Conservation (phyloP, 108 stramenopile species). For the Pseudonitzschia multiseries region DNA sequence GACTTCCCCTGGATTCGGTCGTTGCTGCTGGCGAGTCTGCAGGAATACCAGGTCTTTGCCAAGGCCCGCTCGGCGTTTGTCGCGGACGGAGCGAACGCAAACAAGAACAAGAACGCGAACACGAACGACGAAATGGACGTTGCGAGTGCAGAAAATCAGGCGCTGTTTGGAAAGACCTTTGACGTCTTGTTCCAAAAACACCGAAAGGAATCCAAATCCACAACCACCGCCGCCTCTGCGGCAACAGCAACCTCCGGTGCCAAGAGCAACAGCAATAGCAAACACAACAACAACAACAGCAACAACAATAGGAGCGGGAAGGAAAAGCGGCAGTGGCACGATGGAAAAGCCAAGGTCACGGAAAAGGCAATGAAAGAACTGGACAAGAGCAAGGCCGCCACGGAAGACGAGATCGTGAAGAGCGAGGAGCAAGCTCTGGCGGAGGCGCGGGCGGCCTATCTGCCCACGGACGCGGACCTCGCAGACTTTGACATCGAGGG, state of each 20-base stretch:
- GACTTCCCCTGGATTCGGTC: constrained; percentile 41
- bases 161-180: constrained; percentile 47
- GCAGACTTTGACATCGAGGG: constrained; percentile 75
- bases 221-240: not conserved
- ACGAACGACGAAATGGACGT: not conserved
- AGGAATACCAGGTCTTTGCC: constrained; percentile 35
- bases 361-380: constrained; percentile 70
- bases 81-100: not conserved
- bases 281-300: not conserved
- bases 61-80: constrained; percentile 4
- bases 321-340: constrained; percentile 80
- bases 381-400: constrained; percentile 61
- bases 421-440: constrained; percentile 60
- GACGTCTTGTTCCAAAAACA: constrained; percentile 40
- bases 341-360: constrained; percentile 79
- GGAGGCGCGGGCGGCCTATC: constrained; percentile 88
- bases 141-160: constrained; percentile 22
- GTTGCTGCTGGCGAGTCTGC: constrained; percentile 23
- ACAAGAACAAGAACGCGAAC: not conserved
- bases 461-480: constrained; percentile 80
- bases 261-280: constrained; percentile 30
- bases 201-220: constrained; percentile 19
- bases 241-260: constrained; percentile 14
- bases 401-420: constrained; percentile 21
- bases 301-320: constrained; percentile 32